Conservation (phyloP, 805 yeast genomes). For the Metschnikowia colocasiae region DNA sequence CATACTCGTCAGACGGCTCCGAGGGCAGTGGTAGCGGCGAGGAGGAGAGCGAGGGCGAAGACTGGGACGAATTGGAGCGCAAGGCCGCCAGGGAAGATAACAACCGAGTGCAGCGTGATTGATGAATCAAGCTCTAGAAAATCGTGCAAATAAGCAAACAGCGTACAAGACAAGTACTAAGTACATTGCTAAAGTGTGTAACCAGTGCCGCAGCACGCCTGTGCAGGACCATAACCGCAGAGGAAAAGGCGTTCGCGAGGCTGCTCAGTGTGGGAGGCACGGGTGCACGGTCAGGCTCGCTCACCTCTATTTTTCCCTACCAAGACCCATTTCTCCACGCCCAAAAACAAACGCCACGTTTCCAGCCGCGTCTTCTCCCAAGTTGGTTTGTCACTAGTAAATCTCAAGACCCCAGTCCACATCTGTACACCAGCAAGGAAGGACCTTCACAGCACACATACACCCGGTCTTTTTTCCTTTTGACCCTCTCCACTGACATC, state of each 20-base stretch:
- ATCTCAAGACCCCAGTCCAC: not conserved
- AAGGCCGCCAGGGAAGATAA: conserved; percentile 51
- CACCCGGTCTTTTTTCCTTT: not conserved
- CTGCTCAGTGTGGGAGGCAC: not conserved
- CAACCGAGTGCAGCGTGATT: conserved; percentile 18
- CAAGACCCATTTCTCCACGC: not conserved
- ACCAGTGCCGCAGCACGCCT: not conserved
- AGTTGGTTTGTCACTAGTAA: not conserved
- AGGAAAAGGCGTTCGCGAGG: not conserved
- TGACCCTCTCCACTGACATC: not conserved
- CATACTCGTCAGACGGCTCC: conserved; percentile 36
- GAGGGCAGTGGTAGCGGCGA: conserved; percentile 32
- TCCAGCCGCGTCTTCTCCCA: not conserved
- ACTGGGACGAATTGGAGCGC: conserved; percentile 61
- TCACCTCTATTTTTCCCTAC: conserved; percentile 1
- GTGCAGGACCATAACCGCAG: not conserved
- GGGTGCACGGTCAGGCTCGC: conserved; percentile 1
- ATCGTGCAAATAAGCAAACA: not conserved
- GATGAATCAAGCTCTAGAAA: not conserved
- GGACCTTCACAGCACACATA: not conserved
- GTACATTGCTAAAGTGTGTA: not conserved
- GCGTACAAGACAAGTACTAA: not conserved
- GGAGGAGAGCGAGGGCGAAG: conserved; percentile 40
- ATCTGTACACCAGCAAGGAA: not conserved
- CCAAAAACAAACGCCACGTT: not conserved